Conservation (phyloP, 2,329 filamentous ascomycete species). For the Pestalotiopsis sp. region DNA sequence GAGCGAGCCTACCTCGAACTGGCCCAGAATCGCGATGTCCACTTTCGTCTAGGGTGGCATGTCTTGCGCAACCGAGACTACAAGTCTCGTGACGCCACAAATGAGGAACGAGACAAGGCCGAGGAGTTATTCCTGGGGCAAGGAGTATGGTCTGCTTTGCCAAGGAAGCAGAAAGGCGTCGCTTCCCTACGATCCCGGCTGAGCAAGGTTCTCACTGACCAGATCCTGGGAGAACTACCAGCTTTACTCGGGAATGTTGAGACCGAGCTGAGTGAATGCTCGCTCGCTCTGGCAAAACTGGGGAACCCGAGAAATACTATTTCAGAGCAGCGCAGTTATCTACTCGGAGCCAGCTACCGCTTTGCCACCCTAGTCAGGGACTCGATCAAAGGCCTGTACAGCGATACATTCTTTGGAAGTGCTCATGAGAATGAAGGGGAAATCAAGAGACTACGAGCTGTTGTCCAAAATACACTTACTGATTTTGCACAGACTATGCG, state of each 20-base stretch:
- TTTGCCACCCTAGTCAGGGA: constrained; percentile 27
- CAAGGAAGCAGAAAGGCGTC: constrained; percentile 22
- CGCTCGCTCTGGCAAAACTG: constrained; percentile 23
- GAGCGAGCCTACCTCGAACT: constrained; percentile 41
- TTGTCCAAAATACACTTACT: constrained; percentile 25
- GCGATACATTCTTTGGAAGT: constrained; percentile 30
- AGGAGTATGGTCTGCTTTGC: constrained; percentile 17
- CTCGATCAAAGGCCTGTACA: constrained; percentile 32
- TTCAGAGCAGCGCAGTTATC: constrained; percentile 32
- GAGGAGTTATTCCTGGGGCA: constrained; percentile 20
- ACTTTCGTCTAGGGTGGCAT: constrained; percentile 54
- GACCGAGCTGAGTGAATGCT: constrained; percentile 24
- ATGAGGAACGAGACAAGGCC: constrained; percentile 14
- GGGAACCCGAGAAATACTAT: constrained; percentile 24
- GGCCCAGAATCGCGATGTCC: constrained; percentile 45
- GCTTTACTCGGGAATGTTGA: constrained; percentile 33
- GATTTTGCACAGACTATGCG: constrained; percentile 28
- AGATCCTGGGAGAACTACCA: constrained; percentile 34
- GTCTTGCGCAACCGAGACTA: constrained; percentile 44
- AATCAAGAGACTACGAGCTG: constrained; percentile 25
- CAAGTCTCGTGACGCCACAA: constrained; percentile 16
- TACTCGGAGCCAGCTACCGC: constrained; percentile 28
- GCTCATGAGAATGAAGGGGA: constrained; percentile 19
- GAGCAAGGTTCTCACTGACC: constrained; percentile 24
- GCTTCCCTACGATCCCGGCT: constrained; percentile 26